Base-by-base conservation (phyloP, 2,329 filamentous ascomycete species). In the Colletotrichum theobromicola region DNA sequence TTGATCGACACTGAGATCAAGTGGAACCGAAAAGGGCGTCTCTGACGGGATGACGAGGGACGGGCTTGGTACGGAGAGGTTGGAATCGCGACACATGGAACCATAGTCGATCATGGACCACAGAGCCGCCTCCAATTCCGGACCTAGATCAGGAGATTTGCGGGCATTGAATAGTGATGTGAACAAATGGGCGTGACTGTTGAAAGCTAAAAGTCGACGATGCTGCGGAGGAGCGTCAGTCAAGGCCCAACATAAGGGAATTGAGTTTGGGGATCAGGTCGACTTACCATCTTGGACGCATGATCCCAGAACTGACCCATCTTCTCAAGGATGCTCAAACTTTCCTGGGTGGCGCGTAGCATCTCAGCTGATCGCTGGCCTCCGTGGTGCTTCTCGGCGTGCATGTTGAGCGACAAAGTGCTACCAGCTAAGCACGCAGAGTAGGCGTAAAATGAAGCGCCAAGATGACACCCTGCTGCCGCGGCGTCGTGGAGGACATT, bases 151-250 rank as follows among this genome's bases (percentile, higher is more conserved):
- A 21, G 42, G 42, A 0, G n/a, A 50, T 50, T 21, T 50, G 42
- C 21, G 42, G 0, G 42, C 42, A 50, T 50, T 50, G n/a, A 50
- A 50, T 50, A 50, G 42, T 4, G 42, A 50, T 12, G 42, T 50
- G 42, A 50, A 50, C 0, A 50, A 10, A 50, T 50, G 42, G 0
- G 42, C 42, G n/a, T 50, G 42, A 2, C 42, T 50, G 42, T 50
- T 50, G 42, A 50, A 50, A 21, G 42, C 42, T 13, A 50, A 50
- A 3, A 21, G 42, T 1, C 42, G 42, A 1, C 42, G 42, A 50
- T 50, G 42, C 42, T 50, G n/a, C 42, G n/a, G 3, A 13, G 0
- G 0, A 0, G 4, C 0, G 3, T 50, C 10, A 50, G 42, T 0
- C 0, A 50, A 4, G 13, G 10, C 4, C n/a, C n/a, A 50, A 21